phyloP scores from a whole-genome alignment of 106 monocot species.

The Chionographis japonica region DNA sequence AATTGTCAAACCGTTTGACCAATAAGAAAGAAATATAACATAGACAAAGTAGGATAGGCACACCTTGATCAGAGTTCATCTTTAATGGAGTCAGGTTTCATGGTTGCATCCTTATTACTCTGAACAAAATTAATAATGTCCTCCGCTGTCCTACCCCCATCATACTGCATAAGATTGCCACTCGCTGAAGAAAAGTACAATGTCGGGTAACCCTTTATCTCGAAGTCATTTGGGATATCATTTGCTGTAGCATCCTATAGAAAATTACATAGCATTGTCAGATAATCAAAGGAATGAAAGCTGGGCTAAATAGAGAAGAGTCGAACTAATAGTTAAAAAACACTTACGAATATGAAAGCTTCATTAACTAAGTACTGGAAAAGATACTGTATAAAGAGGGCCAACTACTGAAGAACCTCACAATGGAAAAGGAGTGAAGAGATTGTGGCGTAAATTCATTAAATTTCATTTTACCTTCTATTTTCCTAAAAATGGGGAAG shows the following conservation, averaged over 20 bases:
- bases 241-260: conserved; percentile 57
- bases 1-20: not conserved
- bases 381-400: too few relatives aligned
- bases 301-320: too few relatives aligned
- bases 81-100: conserved; percentile 22
- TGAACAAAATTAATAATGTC: conserved; percentile 49
- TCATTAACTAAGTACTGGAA: too few relatives aligned
- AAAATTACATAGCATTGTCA: too few relatives aligned
- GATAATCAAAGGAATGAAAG: too few relatives aligned
- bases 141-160: conserved; percentile 45
- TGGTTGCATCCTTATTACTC: conserved; percentile 25
- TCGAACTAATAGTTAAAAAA: too few relatives aligned
- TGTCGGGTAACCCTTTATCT: conserved; percentile 46
- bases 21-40: not conserved
- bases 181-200: conserved; percentile 47
- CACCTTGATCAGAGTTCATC: conserved; percentile 35
- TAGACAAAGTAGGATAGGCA: not conserved
- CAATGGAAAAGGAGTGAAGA: too few relatives aligned
- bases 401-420: too few relatives aligned
- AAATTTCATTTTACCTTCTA: too few relatives aligned
- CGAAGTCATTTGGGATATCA: conserved; percentile 46
- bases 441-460: too few relatives aligned
- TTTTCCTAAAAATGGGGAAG: too few relatives aligned
- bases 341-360: too few relatives aligned
- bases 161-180: conserved; percentile 33